Evolutionary conservation across 2,329 filamentous ascomycete genomes (phyloP), one percentile per base, ranked within the genome.

Genomic region (Xylaria sp.): DNA sequence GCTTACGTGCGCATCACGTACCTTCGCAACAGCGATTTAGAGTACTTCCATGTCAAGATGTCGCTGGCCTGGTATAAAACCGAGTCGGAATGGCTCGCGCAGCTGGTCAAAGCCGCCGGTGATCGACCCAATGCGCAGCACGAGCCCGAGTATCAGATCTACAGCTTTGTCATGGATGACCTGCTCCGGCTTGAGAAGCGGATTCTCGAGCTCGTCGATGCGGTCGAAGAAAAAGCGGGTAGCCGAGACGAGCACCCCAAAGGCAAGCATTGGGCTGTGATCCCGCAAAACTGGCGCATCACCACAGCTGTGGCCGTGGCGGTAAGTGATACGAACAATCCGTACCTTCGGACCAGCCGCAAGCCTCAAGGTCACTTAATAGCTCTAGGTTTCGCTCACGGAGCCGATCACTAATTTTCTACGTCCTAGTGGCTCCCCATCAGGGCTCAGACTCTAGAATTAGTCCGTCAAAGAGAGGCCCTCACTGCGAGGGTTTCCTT

Each of bases 61-160:
- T 78, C 76, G 3, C 71, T 82, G 6, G 78, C 74, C 7, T 82
- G 80, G 79, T 83, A 78, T 69, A 83, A 82, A 67, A 82, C 79
- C 0, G 80, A 82, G 69, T 79, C 77, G 2, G 71, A 74, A 5
- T 83, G 78, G 77, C 75, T 83, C 13, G 69, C 75, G 3, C 77
- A 81, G 54, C 76, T 82, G 0, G 69, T 81, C 31, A 69, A 69
- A 17, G 73, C 70, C 25, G 67, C 65, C 5, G 67, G 64, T 25
- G 68, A 73, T 47, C 68, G 70, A 15, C 64, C 67, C 1, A 68
- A 72, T 53, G 63, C 71, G 4, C 64, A 72, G 17, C 53, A 67
- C 10, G 72, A 72, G 47, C 72, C 74, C n/a, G 78, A 81, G 62
- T 76, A 78, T 54, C 75, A 81, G 54, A 82, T 82, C 78, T 81